These are phyloP conservation scores for Xerocomellus dryophilus DNA, from an alignment of 768 basidiomycete species.

Conservation along the genomic window DNA sequence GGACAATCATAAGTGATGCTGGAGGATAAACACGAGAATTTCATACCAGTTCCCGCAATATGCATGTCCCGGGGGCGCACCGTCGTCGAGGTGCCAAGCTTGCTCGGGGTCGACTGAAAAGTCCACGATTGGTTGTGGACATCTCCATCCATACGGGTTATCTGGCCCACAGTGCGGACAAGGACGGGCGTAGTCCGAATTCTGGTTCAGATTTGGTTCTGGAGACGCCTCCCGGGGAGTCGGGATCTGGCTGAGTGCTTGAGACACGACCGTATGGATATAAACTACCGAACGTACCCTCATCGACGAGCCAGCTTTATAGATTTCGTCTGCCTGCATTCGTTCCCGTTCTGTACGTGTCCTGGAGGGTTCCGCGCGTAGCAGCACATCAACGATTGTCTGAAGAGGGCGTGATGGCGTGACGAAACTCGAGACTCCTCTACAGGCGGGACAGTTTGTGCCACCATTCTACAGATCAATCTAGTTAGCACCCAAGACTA, in stretches of 20 bases:
- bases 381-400: constrained; percentile 64
- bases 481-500: constrained; percentile 9
- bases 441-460: constrained; percentile 80
- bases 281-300: constrained; percentile 45
- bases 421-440: constrained; percentile 63
- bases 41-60: constrained; percentile 79
- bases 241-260: constrained; percentile 53
- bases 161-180: constrained; percentile 74
- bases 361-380: constrained; percentile 68
- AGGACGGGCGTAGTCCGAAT: constrained; percentile 65
- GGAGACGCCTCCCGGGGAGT: constrained; percentile 73
- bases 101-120: constrained; percentile 63
- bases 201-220: constrained; percentile 65
- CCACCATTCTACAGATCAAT: constrained; percentile 65
- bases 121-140: constrained; percentile 77
- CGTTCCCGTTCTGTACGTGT: constrained; percentile 67
- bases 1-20: not conserved
- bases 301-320: constrained; percentile 57
- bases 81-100: constrained; percentile 78
- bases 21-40: not conserved
- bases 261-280: not conserved
- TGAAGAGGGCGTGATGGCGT: constrained; percentile 73
- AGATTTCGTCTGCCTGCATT: constrained; percentile 80
- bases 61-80: constrained; percentile 73
- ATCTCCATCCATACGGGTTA: constrained; percentile 76